A percentile compares a stretch with the other conserved stretches of the same genome.
Evolutionary conservation across 805 yeast species (phyloP).

Genomic region (Tetrapisispora phaffii): DNA sequence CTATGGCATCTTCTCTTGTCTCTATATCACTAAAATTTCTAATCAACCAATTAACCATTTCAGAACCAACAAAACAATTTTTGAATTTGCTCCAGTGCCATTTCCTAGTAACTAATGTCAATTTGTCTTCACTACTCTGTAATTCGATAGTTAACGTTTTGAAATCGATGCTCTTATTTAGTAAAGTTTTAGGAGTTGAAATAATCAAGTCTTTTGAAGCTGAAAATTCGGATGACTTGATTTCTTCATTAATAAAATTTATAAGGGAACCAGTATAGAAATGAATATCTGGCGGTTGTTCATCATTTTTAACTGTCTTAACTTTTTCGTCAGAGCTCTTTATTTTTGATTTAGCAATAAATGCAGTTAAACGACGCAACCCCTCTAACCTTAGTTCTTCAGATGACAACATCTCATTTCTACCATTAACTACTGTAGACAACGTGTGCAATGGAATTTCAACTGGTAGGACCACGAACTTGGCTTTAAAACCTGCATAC

Average conservation of each 20-base stretch:
- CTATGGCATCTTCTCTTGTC: conserved; percentile 73
- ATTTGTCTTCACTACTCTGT: conserved; percentile 49
- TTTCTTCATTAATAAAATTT: conserved; percentile 48
- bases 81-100: conserved; percentile 84
- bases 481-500: conserved; percentile 51
- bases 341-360: conserved; percentile 50
- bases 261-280: conserved; percentile 84
- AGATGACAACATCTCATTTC: conserved; percentile 54
- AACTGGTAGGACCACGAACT: conserved; percentile 78
- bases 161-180: conserved; percentile 43
- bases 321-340: conserved; percentile 34
- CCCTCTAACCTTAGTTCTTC: conserved; percentile 96
- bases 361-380: conserved; percentile 52
- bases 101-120: conserved; percentile 62
- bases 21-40: conserved; percentile 71
- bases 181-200: conserved; percentile 25
- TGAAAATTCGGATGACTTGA: conserved; percentile 32
- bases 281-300: conserved; percentile 59
- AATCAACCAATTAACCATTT: conserved; percentile 75
- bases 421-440: conserved; percentile 33
- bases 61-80: conserved; percentile 77
- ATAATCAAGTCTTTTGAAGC: conserved; percentile 30
- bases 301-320: conserved; percentile 32
- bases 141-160: conserved; percentile 51
- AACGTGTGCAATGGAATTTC: conserved; percentile 48